phyloP scores from a whole-genome alignment of 331 rosid genomes.

The Ulmus americana region DNA sequence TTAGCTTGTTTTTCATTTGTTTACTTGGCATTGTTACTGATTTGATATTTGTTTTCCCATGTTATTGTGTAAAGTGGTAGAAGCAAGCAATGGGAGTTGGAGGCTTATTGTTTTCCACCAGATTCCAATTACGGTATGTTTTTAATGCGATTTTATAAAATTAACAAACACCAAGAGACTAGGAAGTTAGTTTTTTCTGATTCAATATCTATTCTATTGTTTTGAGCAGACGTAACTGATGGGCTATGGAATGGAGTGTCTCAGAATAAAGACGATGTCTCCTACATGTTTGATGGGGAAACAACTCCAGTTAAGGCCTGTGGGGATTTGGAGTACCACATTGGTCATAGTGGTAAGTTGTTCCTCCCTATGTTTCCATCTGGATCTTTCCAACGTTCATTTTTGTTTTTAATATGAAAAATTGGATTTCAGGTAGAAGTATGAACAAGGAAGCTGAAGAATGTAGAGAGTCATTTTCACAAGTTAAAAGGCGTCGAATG shows the following conservation, averaged over 20 bases:
- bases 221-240: constrained; percentile 46
- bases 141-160: background rate
- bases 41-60: background rate
- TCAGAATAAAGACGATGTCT: constrained; percentile 62
- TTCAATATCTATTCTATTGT: constrained; percentile 11
- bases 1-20: constrained; percentile 8
- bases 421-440: constrained; percentile 42
- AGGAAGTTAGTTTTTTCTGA: constrained; percentile 19
- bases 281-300: constrained; percentile 75
- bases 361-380: constrained; percentile 14
- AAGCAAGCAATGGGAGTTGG: constrained; percentile 58
- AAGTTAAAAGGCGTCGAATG: constrained; percentile 86
- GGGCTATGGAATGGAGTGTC: constrained; percentile 62
- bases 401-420: constrained; percentile 24
- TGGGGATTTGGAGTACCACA: constrained; percentile 67
- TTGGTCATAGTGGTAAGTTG: constrained; percentile 37
- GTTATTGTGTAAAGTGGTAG: constrained; percentile 19
- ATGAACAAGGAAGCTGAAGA: constrained; percentile 49
- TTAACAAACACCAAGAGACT: background rate
- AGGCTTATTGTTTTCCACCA: constrained; percentile 35
- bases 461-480: constrained; percentile 52
- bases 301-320: constrained; percentile 91
- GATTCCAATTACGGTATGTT: constrained; percentile 48
- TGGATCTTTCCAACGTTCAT: constrained; percentile 4
- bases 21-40: background rate